Evolutionary conservation across 164 flowering plant species (phyloP), one percentile per base, ranked within the genome.

Genomic region (Cinnamomum chago): DNA sequence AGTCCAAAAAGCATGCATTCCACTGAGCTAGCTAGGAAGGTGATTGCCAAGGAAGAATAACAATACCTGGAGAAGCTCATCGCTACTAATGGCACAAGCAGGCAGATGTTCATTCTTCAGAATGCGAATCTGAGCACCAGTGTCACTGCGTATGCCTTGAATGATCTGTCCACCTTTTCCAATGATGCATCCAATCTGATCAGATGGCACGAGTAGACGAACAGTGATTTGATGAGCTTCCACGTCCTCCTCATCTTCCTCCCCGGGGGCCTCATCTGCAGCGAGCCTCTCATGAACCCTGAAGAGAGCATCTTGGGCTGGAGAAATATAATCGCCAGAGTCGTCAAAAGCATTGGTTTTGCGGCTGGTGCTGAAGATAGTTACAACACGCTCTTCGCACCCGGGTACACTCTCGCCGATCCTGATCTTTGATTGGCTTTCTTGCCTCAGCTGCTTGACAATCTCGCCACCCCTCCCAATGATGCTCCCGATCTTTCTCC

Each of bases 391-490:
- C 74, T 96, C 98, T 1, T 92, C 97, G 74, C 88, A 88, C 6
- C 95, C 97, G 1, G 90, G 87, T 67, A 94, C 84, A 3, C 90
- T 82, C 72, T 94, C 99, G 51, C 97, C 94, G 79, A 96, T 94
- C 75, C 98, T 85, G 62, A 96, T 92, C 85, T 92, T 96, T 0
- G 99, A 82, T 68, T 86, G 92, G 30, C 92, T 96, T 64, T 96
- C 99, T n/a, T 76, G 75, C 86, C 99, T 89, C 33, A 96, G 65
- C 73, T 93, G 97, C 89, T 93, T 96, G 50, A 92, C 92, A 82
- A 93, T 93, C 71, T 92, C 98, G 68, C 99, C 99, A 58, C 99
- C 99, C 82, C 90, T 88, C 25, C 99, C 99, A 62, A 96, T 94
- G 15, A 96, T 85, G 72, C 97, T 94, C 50, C 99, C 99, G 75